These are phyloP conservation scores for Cyclostephanos invisitatus DNA, from an alignment of 108 stramenopile genomes.

Conservation along the genomic window DNA sequence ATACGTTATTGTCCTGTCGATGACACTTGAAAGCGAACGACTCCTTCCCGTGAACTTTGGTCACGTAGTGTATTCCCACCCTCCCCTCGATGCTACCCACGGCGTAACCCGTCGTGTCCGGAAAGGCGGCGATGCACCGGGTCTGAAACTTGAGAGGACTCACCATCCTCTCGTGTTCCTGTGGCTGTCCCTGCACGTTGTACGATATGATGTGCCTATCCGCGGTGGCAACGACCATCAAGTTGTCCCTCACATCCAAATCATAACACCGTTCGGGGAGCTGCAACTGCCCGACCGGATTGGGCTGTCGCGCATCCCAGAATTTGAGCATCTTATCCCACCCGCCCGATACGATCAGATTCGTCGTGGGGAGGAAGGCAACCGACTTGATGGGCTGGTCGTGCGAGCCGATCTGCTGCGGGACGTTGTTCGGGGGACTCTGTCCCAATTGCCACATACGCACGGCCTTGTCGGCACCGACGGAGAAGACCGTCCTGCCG, in stretches of 20 bases:
- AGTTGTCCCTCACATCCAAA: conserved; percentile 79
- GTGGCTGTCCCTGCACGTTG: conserved; percentile 74
- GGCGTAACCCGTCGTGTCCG: conserved; percentile 90
- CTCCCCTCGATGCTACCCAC: conserved; percentile 96
- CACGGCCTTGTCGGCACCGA: conserved; percentile 81
- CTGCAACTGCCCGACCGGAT: conserved; percentile 71
- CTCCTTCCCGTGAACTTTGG: conserved; percentile 77
- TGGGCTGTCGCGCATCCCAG: conserved; percentile 87
- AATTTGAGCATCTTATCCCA: conserved; percentile 88
- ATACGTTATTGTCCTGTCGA: conserved; percentile 74
- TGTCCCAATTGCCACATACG: conserved; percentile 89
- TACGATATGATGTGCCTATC: conserved; percentile 79
- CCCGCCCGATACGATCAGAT: conserved; percentile 78
- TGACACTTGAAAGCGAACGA: conserved; percentile 99
- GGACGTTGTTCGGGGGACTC: conserved; percentile 57
- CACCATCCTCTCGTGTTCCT: conserved; percentile 74
- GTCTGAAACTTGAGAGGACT: conserved; percentile 90
- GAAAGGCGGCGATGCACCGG: conserved; percentile 85
- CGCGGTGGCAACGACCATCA: conserved; percentile 87
- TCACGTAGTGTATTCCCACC: conserved; percentile 95
- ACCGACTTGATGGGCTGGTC: conserved; percentile 80
- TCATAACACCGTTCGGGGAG: conserved; percentile 87
- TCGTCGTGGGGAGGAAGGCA: conserved; percentile 59
- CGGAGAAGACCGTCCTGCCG: conserved; percentile 79
- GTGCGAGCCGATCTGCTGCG: conserved; percentile 89